Conservation (phyloP, 2,329 filamentous ascomycete genomes). For the Talaromyces sp. region DNA sequence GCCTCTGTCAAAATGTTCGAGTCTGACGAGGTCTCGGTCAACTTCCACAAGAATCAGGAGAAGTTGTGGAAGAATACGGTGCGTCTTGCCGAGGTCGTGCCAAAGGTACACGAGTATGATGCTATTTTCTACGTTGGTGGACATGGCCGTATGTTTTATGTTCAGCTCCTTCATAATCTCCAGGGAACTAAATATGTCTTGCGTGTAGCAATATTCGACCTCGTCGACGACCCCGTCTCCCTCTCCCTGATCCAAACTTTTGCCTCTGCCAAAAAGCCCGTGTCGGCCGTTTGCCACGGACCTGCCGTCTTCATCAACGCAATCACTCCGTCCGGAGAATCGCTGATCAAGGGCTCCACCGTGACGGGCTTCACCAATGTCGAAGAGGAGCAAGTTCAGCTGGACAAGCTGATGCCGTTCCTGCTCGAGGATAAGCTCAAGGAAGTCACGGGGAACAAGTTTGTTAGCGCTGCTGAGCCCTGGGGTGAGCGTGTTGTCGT, state of each 20-base stretch:
- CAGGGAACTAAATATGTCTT: background rate
- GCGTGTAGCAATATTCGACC: conserved; percentile 44
- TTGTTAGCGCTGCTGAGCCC: conserved; percentile 40
- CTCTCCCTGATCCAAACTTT: conserved; percentile 44
- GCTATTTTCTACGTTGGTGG: conserved; percentile 58
- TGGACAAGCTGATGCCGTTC: conserved; percentile 41
- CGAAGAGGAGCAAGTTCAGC: conserved; percentile 39
- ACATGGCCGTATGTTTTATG: conserved; percentile 46
- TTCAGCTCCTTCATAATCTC: background rate
- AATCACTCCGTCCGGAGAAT: conserved; percentile 36
- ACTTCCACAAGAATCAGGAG: conserved; percentile 53
- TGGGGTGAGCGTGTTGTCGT: conserved; percentile 42
- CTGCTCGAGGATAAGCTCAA: conserved; percentile 40
- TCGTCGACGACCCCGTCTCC: conserved; percentile 36
- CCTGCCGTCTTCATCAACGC: conserved; percentile 41
- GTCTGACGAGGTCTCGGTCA: conserved; percentile 46
- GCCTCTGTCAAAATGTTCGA: conserved; percentile 51
- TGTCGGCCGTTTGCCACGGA: conserved; percentile 47
- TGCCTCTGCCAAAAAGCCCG: conserved; percentile 42
- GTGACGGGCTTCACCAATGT: conserved; percentile 45
- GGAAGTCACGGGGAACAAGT: conserved; percentile 36
- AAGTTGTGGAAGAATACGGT: conserved; percentile 59
- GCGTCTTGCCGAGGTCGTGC: conserved; percentile 52
- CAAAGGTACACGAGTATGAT: conserved; percentile 56
- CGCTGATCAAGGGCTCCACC: conserved; percentile 34